Base-by-base conservation (phyloP, 2,329 filamentous ascomycete genomes). In the Apiospora kogelbergensis region DNA sequence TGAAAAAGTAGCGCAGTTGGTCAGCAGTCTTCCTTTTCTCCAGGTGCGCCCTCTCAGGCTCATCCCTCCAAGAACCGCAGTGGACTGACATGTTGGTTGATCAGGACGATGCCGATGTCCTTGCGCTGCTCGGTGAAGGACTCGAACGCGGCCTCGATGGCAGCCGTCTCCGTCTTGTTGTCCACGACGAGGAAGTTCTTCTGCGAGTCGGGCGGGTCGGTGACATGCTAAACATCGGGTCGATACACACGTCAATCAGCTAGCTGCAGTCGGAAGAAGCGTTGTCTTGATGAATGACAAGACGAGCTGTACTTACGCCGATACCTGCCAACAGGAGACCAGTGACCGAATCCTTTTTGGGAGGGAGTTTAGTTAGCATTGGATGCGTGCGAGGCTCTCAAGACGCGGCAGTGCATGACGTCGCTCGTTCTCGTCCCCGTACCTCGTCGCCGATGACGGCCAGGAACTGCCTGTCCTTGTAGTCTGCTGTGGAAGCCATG, bases 171-270 rank as follows among this genome's bases (percentile, higher is more conserved):
- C 45, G 95, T 99, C 86, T 98, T 98, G 79, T 82, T 85, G 81
- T 99, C 95, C 71, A 99, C 96, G 68, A 99, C 94, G 11, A 99
- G 90, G 84, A 98, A 99, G 86, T 99, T 99, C 86, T 97, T 97
- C 80, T 98, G 92, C 46, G 93, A 89, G 79, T 97, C 94, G 60
- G 95, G 93, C 7, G 93, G 92, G 67, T 91, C 87, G 20, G 94
- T 97, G 72, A 98, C 95, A 80, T 98, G 95, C 95, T 98, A 73
- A 67, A 67, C 1, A n/a, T 13, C 53, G 30, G 10, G 26, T n/a
- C 20, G 30, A 20, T 24, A 57, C 7, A 33, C 6, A 10, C 37
- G 37, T 40, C 40, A 42, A n/a, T 60, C 20, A 60, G 53, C 53
- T 30, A 37, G 53, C 20, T 60, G 53, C 6, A 37, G 15, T 22